Conservation (phyloP, 306 rosid species). For the Acmispon strigosus region DNA sequence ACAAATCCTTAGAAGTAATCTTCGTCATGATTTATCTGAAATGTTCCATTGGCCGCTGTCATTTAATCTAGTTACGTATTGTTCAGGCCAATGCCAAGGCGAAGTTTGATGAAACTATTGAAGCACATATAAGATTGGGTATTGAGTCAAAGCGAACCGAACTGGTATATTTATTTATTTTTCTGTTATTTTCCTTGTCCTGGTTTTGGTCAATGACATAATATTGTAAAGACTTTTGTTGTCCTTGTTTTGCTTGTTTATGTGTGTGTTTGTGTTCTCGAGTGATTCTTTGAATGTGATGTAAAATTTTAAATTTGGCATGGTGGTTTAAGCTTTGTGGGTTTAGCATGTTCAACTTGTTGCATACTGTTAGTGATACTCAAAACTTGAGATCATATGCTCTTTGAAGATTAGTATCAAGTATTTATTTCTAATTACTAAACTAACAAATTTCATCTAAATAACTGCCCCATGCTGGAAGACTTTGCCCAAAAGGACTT, state of each 20-base stretch:
- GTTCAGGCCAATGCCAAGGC: slow-evolving; percentile 62
- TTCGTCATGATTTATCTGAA: not conserved
- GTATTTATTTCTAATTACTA: not conserved
- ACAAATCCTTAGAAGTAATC: not conserved
- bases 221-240: too few relatives aligned
- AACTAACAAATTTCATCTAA: not conserved
- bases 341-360: slow-evolving; percentile 8
- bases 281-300: slow-evolving; percentile 2
- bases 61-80: slow-evolving; percentile 32
- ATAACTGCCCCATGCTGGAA: not conserved
- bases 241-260: too few relatives aligned
- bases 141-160: slow-evolving; percentile 79
- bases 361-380: not conserved
- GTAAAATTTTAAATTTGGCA: not conserved
- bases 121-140: slow-evolving; percentile 84
- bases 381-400: not conserved
- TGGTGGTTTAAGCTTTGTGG: not conserved
- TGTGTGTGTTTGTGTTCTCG: not conserved
- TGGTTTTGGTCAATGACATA: not conserved
- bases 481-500: not conserved
- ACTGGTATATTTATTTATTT: slow-evolving; percentile 37
- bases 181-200: not conserved
- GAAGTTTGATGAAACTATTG: slow-evolving; percentile 89
- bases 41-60: slow-evolving; percentile 7
- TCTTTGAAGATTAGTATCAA: not conserved